Base-by-base conservation (phyloP, 805 yeast genomes). In the Blastobotrys terrestris region DNA sequence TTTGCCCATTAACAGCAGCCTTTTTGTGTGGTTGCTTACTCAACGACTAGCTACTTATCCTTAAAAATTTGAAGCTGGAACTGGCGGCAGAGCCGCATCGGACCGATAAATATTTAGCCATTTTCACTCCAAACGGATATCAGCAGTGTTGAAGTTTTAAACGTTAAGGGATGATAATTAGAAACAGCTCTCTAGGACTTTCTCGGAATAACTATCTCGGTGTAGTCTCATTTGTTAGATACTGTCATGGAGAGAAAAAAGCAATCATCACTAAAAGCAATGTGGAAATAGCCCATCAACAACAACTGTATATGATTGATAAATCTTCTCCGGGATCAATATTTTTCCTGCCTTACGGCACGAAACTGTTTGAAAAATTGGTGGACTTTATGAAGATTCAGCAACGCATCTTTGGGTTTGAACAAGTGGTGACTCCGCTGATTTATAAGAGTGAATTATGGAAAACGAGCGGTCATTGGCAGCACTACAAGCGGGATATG, bases 401-500 rank as follows among this genome's bases (percentile, higher is more conserved):
- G 64, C 95, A 90, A 67, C 70, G 78, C 18, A 79, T 77, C 55
- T 85, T 84, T 60, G 96, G 95, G 0, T 94, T 90, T 63, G 83
- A 87, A 54, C 98, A 94, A 69, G 97, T 94, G 3, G 80, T 92
- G 22, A 87, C 97, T 0, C 99, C 99, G 1, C 75, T 92, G 59
- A 85, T 94, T 13, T 94, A 85, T 71, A 86, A 85, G 60, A 83
- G 83, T 53, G 78, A 81, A 39, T 72, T 94, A 15, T 94, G 97
- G 97, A 85, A 90, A 67, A 80, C 77, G 49, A 85, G 95, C 8
- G 98, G 98, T 0, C 99, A 94, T 70, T 92, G 97, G 97, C 87
- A 84, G 11, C 91, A 92, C 64, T 92, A 94, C 66, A 80, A 87
- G 60, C 92, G 87, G 40, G 98, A 92, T 67, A 92, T 92, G 99